Evolutionary conservation across 495 filamentous ascomycete species (phyloP), one percentile per base, ranked within the genome.

Genomic region (Trichocladium uniseriatum): DNA sequence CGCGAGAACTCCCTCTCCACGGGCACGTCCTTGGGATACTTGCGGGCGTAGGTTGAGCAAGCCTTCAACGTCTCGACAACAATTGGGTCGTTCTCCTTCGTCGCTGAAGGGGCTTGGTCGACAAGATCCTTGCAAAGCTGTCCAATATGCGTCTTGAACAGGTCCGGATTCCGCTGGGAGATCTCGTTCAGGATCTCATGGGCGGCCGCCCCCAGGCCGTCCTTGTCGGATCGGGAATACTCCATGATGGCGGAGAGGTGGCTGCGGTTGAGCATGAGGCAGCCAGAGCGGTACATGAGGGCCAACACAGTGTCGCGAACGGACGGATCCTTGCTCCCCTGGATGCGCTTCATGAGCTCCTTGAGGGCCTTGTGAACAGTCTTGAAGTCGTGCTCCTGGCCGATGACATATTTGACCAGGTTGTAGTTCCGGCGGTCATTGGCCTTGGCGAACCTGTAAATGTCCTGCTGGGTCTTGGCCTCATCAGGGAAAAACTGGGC

Each of bases 131-230:
- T 87, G 67, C 89, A 95, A 47, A 99, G 83, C 55, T 95, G 90
- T 39, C 87, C 85, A 5, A 96, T 82, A 55, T 97, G 91, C 1
- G 87, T 85, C 64, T 88, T 86, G 64, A 99, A 84, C 8, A 97
- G 79, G 48, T 89, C 84, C 0, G 92, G 90, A 40, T 89, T 94
- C 18, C 78, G 79, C 36, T 83, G 79, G 0, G 92, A 96, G 27
- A 99, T 94, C 58, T 97, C 87, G 59, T 89, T 91, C 21, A 96
- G 75, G 38, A 97, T 78, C 60, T 95, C 88, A 54, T 96, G 89
- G 7, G 92, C 92, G 0, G 86, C 78, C 8, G 76, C 67, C 14
- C 84, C 86, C 51, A 97, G 68, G 1, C 78, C 78, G 34, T 88
- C 78, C 54, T 89, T 83, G 59, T 95, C 84, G 3, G 81, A 86